Percentiles rank a stretch among this genome's conserved stretches.
Evolutionary conservation across 139 green algal species (phyloP).

Genomic region (Astrephomene gubernaculifera): DNA sequence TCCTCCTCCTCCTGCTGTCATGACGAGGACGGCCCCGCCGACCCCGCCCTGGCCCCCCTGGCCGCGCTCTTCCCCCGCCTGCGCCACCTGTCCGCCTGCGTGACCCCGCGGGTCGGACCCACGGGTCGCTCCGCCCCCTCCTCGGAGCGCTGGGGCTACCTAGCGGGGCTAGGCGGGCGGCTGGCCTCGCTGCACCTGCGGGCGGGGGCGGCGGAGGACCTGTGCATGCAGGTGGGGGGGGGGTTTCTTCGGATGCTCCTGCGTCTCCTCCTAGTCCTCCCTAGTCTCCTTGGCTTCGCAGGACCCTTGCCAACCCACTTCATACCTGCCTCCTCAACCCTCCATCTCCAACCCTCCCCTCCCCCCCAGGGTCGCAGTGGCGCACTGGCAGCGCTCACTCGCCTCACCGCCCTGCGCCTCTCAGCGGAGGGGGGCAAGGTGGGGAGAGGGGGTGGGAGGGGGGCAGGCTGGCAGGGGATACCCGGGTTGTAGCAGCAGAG

Average conservation of each 20-base stretch:
- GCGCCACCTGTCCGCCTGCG: constrained; percentile 18
- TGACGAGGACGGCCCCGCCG: neutral
- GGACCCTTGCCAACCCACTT: too few relatives aligned
- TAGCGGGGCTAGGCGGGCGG: constrained; percentile 4
- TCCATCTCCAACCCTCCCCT: neutral
- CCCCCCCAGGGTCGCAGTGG: constrained; percentile 18
- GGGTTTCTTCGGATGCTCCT: neutral
- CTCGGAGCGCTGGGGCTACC: constrained; percentile 23
- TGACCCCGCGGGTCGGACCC: too few relatives aligned
- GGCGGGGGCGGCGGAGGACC: constrained; percentile 26
- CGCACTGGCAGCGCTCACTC: constrained; percentile 8
- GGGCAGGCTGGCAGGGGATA: neutral
- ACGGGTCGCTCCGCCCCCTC: neutral
- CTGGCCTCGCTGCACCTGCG: constrained; percentile 29
- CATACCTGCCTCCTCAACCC: too few relatives aligned
- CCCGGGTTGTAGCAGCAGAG: neutral
- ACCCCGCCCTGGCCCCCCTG: neutral
- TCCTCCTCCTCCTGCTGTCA: neutral
- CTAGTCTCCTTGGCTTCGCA: neutral
- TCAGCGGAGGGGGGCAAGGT: constrained; percentile 36
- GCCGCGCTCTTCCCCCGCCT: constrained; percentile 22
- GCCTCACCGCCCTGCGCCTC: constrained; percentile 28
- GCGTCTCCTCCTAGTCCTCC: neutral
- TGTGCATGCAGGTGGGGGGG: constrained; percentile 29
- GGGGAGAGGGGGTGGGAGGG: neutral